Conservation (phyloP, 164 flowering plant species). For the Protea cynaroides region DNA sequence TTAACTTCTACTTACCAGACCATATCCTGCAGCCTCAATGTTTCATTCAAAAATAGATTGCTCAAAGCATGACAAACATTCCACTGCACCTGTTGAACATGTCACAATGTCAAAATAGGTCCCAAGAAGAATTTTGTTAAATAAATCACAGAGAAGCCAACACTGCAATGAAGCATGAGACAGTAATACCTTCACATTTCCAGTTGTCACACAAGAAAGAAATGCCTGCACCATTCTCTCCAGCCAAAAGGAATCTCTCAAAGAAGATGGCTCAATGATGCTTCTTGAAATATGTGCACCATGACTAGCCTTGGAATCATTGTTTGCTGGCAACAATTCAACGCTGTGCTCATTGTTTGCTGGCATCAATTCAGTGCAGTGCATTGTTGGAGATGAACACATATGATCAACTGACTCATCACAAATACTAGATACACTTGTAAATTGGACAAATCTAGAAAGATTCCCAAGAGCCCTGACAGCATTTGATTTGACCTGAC, state of each 20-base stretch:
- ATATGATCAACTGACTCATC: conserved; percentile 14
- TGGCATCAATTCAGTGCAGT: conserved; percentile 10
- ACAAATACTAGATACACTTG: conserved; percentile 14
- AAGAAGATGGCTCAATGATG: conserved; percentile 11
- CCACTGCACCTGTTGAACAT: conserved; percentile 80
- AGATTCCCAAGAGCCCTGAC: conserved; percentile 97
- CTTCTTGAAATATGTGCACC: conserved; percentile 2
- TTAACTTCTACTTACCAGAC: conserved; percentile 49
- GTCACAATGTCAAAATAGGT: conserved; percentile 1
- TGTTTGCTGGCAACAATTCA: conserved; percentile 11
- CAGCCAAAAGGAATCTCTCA: conserved; percentile 33
- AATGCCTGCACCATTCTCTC: conserved; percentile 80
- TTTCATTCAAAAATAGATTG: conserved; percentile 77
- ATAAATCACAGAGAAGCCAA: too few species aligned
- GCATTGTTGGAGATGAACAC: conserved; percentile 11
- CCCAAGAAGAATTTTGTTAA: neutral
- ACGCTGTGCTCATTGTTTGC: conserved; percentile 11
- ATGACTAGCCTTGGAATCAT: conserved; percentile 3
- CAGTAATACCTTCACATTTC: conserved; percentile 80
- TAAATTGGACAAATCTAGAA: conserved; percentile 52
- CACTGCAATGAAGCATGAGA: neutral
- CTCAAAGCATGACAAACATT: conserved; percentile 96
- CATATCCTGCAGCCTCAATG: conserved; percentile 55
- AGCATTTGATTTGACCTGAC: conserved; percentile 92
- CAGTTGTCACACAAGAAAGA: conserved; percentile 88